phyloP scores from a whole-genome alignment of 495 filamentous ascomycete species.

The Penicillium goetzii region DNA sequence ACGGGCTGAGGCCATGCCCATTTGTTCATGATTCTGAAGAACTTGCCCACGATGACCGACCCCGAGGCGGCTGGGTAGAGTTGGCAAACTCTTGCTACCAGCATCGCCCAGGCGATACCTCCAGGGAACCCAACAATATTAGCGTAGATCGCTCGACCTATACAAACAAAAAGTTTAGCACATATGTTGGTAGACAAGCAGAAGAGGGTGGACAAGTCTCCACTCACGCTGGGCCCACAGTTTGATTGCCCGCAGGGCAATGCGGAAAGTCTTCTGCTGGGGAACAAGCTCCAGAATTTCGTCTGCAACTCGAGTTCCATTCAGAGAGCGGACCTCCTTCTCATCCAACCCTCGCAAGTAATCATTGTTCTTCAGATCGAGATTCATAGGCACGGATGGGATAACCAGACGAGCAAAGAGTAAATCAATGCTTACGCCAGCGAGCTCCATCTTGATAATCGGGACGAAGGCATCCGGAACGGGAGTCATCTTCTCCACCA shows the following conservation, averaged over 20 bases:
- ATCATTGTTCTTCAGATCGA: constrained; percentile 78
- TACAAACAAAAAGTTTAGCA: constrained; percentile 14
- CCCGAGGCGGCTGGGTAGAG: constrained; percentile 93
- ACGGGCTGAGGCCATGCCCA: constrained; percentile 96
- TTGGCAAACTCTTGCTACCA: constrained; percentile 94
- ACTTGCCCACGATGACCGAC: constrained; percentile 83
- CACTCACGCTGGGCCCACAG: constrained; percentile 85
- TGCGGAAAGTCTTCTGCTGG: constrained; percentile 82
- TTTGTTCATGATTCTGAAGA: constrained; percentile 86
- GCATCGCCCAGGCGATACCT: constrained; percentile 96
- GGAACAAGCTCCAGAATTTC: constrained; percentile 89
- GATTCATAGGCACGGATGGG: constrained; percentile 69
- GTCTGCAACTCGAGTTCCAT: constrained; percentile 90
- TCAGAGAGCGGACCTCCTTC: constrained; percentile 81
- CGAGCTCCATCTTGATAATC: constrained; percentile 92
- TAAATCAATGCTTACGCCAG: constrained; percentile 90
- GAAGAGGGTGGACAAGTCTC: not conserved
- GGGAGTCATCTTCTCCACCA: constrained; percentile 81
- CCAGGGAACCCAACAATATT: constrained; percentile 96
- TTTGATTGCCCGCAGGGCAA: constrained; percentile 88
- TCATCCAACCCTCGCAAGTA: constrained; percentile 86
- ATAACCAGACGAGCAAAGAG: constrained; percentile 83
- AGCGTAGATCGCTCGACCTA: constrained; percentile 83
- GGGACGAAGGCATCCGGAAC: constrained; percentile 91
- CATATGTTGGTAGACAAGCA: not conserved